phyloP scores from a whole-genome alignment of 805 yeast genomes.

The Wickerhamiella lipophila region DNA sequence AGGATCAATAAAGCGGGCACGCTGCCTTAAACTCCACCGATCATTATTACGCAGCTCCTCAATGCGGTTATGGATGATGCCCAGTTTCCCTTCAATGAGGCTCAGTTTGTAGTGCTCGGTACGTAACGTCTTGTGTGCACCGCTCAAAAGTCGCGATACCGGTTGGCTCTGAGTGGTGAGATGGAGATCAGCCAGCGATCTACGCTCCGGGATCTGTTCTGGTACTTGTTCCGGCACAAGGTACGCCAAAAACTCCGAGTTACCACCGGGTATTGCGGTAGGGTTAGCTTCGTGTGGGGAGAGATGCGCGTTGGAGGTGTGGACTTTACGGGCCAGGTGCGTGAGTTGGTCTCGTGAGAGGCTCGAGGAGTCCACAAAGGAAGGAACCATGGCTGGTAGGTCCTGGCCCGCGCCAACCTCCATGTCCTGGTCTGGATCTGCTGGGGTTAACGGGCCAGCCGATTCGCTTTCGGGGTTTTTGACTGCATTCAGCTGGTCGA shows the following conservation, averaged over 20 bases:
- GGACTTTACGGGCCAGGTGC: background rate
- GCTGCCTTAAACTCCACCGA: constrained; percentile 87
- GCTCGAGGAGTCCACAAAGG: too few relatives aligned
- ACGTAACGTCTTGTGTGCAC: constrained; percentile 74
- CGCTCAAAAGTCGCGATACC: constrained; percentile 61
- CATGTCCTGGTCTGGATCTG: too few relatives aligned
- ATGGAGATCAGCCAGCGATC: constrained; percentile 66
- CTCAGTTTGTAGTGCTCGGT: constrained; percentile 80
- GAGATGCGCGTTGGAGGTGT: background rate
- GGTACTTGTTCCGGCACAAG: constrained; percentile 28
- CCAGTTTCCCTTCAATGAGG: constrained; percentile 76
- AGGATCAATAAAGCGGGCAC: constrained; percentile 59
- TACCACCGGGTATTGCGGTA: background rate
- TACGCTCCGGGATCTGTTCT: constrained; percentile 25
- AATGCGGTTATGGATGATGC: constrained; percentile 78
- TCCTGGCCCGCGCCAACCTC: too few relatives aligned
- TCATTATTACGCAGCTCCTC: constrained; percentile 81
- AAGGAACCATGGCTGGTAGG: too few relatives aligned
- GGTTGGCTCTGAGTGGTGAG: constrained; percentile 84
- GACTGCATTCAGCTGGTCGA: too few relatives aligned
- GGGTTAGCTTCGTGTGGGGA: background rate
- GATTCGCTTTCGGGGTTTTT: too few relatives aligned
- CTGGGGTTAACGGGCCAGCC: too few relatives aligned
- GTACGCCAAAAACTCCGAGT: constrained; percentile 20
- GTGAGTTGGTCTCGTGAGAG: background rate